Evolutionary conservation across 2,329 filamentous ascomycete genomes (phyloP).

Genomic region (Orbilia brochopaga): DNA sequence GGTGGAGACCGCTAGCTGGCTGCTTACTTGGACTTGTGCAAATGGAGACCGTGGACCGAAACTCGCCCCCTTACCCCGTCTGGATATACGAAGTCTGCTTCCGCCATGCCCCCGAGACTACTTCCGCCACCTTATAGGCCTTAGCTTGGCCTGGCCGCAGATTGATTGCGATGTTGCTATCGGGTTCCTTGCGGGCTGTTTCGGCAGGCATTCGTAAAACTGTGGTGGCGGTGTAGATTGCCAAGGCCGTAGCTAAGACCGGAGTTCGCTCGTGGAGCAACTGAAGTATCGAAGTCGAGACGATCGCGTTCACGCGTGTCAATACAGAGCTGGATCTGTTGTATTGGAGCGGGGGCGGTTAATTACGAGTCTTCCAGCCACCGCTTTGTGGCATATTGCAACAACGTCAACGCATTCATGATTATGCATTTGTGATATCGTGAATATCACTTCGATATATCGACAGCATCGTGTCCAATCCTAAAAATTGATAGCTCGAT

Average conservation of each 20-base stretch:
- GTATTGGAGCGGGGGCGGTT: no score
- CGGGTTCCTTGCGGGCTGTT: background rate
- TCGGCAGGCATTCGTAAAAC: conserved; percentile 6
- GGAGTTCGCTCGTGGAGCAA: background rate
- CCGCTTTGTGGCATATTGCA: no score
- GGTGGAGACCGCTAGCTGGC: no score
- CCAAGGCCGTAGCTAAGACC: background rate
- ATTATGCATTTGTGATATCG: no score
- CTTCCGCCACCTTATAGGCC: background rate
- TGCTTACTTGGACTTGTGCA: background rate
- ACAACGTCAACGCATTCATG: no score
- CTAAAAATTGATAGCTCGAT: no score
- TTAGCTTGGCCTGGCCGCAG: background rate
- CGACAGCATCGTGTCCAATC: no score
- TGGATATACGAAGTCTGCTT: background rate
- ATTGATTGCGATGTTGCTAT: conserved; percentile 7
- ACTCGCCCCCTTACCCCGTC: background rate
- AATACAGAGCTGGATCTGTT: no score
- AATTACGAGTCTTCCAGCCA: no score
- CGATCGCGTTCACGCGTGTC: no score
- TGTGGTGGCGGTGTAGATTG: conserved; percentile 2
- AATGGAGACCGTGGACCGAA: background rate
- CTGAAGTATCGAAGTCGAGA: background rate
- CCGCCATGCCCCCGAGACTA: no score
- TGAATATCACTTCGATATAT: no score